Percentiles rank a stretch among this genome's conserved stretches.
Evolutionary conservation across 768 basidiomycete genomes (phyloP).

Genomic region (Kwoniella sp.): DNA sequence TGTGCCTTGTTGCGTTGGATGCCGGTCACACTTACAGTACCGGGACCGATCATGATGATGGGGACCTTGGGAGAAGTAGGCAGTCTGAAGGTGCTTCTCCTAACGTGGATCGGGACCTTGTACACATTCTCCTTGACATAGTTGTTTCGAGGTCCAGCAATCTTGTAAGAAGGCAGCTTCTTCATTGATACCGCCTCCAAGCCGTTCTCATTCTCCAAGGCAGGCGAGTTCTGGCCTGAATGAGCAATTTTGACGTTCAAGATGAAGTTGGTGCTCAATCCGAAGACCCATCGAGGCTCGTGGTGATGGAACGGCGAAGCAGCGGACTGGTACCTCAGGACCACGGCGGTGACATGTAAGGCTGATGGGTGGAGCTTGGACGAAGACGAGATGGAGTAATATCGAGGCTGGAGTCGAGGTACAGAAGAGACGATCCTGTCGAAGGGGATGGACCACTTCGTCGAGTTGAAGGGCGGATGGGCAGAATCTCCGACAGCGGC

Average conservation of each 20-base stretch:
- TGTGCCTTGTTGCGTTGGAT: no score
- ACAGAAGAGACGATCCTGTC: slow-evolving; percentile 94
- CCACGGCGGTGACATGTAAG: slow-evolving; percentile 93
- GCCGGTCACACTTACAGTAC: slow-evolving; percentile 74
- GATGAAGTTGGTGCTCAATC: slow-evolving; percentile 92
- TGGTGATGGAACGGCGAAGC: slow-evolving; percentile 62
- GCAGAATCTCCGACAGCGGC: slow-evolving; percentile 81
- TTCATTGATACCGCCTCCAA: slow-evolving; percentile 54
- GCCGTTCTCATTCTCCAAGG: slow-evolving; percentile 23
- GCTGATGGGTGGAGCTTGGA: slow-evolving; percentile 86
- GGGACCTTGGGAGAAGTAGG: slow-evolving; percentile 98
- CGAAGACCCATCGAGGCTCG: slow-evolving; percentile 70
- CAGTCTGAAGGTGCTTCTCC: slow-evolving; percentile 92
- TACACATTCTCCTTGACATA: slow-evolving; percentile 71
- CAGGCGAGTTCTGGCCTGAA: slow-evolving; percentile 47
- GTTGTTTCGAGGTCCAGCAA: slow-evolving; percentile 86
- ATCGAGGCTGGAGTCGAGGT: slow-evolving; percentile 91
- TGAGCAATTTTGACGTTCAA: slow-evolving; percentile 81
- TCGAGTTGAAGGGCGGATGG: slow-evolving; percentile 68
- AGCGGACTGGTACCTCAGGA: slow-evolving; percentile 84
- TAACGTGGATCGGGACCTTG: slow-evolving; percentile 90
- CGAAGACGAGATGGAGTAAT: slow-evolving; percentile 97
- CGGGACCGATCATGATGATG: slow-evolving; percentile 98
- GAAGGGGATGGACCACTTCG: slow-evolving; percentile 87
- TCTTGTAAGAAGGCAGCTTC: slow-evolving; percentile 69